Conservation (phyloP, 192 early-diverging fungal genomes). For the Martensiomyces pterosporus region DNA sequence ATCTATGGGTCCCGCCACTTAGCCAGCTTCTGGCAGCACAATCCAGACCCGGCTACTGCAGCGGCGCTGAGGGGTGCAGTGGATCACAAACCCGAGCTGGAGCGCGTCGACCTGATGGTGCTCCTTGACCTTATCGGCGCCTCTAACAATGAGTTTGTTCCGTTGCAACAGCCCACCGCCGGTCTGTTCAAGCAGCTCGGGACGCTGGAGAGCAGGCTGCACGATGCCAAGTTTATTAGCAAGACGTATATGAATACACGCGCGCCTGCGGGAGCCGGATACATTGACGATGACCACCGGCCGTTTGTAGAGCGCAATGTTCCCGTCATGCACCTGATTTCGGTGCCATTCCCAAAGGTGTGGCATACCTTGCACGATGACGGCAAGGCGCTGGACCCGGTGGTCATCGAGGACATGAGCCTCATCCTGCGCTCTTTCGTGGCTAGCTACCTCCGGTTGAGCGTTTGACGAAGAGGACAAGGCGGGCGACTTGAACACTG, state of each 20-base stretch:
- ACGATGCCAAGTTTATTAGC: constrained; percentile 26
- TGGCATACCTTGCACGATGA: constrained; percentile 86
- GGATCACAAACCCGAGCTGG: constrained; percentile 50
- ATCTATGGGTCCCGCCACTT: constrained; percentile 86
- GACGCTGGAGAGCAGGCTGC: constrained; percentile 67
- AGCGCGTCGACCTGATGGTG: constrained; percentile 78
- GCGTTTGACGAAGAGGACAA: constrained; percentile 48
- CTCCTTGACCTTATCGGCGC: constrained; percentile 86
- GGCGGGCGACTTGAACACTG: constrained; percentile 17
- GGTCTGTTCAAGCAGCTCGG: constrained; percentile 65
- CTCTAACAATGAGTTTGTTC: constrained; percentile 45
- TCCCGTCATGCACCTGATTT: constrained; percentile 83
- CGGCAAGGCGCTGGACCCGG: constrained; percentile 59
- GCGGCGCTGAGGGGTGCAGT: constrained; percentile 15
- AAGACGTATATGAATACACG: constrained; percentile 29
- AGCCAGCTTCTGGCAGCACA: no score
- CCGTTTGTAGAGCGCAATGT: constrained; percentile 81
- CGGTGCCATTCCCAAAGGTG: constrained; percentile 75
- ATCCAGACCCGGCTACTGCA: constrained; percentile 39
- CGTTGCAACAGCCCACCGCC: constrained; percentile 52
- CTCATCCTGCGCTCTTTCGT: constrained; percentile 77
- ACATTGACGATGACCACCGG: constrained; percentile 81
- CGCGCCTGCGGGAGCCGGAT: constrained; percentile 20
- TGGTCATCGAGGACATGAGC: constrained; percentile 68
- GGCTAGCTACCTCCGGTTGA: constrained; percentile 60